A percentile compares a stretch with the other conserved stretches of the same genome.
phyloP scores from a whole-genome alignment of 2,329 filamentous ascomycete species.

The Cordyceps fumosorosea region DNA sequence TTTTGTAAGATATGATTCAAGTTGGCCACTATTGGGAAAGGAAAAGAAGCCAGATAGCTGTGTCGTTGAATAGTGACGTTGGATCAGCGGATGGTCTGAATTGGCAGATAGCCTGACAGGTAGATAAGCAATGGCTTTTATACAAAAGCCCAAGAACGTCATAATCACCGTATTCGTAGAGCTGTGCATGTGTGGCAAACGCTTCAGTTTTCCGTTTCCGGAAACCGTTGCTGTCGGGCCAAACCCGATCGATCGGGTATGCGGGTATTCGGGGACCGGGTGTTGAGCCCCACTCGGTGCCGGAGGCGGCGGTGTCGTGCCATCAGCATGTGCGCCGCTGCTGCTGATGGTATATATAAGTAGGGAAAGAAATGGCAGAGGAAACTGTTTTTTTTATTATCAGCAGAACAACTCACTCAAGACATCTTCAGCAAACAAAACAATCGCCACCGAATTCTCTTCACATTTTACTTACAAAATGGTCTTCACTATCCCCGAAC shows the following conservation, averaged over 20 bases:
- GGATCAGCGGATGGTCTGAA: too few species aligned
- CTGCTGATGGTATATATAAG: background rate
- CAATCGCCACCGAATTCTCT: background rate
- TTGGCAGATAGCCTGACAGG: too few species aligned
- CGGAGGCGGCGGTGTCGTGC: background rate
- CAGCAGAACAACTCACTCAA: background rate
- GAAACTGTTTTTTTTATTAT: background rate
- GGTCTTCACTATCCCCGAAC: constrained; percentile 10
- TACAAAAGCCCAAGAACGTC: too few species aligned
- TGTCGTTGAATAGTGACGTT: too few species aligned
- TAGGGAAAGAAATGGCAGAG: background rate
- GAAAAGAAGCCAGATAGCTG: too few species aligned
- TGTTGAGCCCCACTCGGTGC: background rate
- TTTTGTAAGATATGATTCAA: too few species aligned
- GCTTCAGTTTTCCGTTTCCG: background rate
- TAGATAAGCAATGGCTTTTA: too few species aligned
- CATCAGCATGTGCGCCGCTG: background rate
- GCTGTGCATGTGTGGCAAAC: too few species aligned
- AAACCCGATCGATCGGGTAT: constrained; percentile 3
- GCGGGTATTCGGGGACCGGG: constrained; percentile 4
- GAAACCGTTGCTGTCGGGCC: background rate
- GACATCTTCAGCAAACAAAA: background rate
- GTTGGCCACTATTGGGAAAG: too few species aligned
- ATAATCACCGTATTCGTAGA: too few species aligned
- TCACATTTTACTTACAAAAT: background rate